These are phyloP conservation scores for Aspergillus sp. DNA, from an alignment of 2,329 filamentous ascomycete genomes.

Conservation along the genomic window DNA sequence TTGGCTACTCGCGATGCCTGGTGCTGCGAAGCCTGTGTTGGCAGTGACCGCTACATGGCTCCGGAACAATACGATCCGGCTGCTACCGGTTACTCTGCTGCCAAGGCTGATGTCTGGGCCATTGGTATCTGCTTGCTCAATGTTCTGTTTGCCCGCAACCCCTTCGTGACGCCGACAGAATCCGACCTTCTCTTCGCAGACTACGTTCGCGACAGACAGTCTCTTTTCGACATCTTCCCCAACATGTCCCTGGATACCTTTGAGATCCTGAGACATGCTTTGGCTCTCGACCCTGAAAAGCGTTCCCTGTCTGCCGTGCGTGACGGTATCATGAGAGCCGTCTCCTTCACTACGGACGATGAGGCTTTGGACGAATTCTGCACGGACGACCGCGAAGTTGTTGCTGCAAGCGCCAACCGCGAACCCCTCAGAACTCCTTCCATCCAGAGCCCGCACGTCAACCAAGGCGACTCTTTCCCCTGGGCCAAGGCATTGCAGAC, in stretches of 20 bases:
- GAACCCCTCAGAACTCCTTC: conserved; percentile 95
- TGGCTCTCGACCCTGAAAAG: conserved; percentile 86
- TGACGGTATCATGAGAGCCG: conserved; percentile 69
- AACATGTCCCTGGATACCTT: conserved; percentile 98
- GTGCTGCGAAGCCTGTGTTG: conserved; percentile 89
- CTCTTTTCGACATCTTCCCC: conserved; percentile 94
- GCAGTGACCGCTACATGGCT: conserved; percentile 98
- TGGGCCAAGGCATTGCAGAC: conserved; percentile 89
- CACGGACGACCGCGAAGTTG: conserved; percentile 68
- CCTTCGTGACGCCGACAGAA: conserved; percentile 84
- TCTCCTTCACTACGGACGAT: conserved; percentile 91
- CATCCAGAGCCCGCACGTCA: conserved; percentile 78
- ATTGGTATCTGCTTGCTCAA: conserved; percentile 96
- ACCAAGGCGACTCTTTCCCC: conserved; percentile 75
- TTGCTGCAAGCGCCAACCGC: conserved; percentile 79
- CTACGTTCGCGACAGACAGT: conserved; percentile 89
- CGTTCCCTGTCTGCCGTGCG: conserved; percentile 76
- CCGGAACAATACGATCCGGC: conserved; percentile 94
- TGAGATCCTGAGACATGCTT: conserved; percentile 83
- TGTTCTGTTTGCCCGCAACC: conserved; percentile 93
- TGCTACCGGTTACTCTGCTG: conserved; percentile 82
- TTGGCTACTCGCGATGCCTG: conserved; percentile 83
- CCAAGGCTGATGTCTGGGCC: conserved; percentile 93
- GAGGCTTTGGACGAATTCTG: conserved; percentile 93
- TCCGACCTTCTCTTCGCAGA: conserved; percentile 91